Evolutionary conservation across 2,329 filamentous ascomycete species (phyloP), one percentile per base, ranked within the genome.

Genomic region (Fusarium camptoceras): DNA sequence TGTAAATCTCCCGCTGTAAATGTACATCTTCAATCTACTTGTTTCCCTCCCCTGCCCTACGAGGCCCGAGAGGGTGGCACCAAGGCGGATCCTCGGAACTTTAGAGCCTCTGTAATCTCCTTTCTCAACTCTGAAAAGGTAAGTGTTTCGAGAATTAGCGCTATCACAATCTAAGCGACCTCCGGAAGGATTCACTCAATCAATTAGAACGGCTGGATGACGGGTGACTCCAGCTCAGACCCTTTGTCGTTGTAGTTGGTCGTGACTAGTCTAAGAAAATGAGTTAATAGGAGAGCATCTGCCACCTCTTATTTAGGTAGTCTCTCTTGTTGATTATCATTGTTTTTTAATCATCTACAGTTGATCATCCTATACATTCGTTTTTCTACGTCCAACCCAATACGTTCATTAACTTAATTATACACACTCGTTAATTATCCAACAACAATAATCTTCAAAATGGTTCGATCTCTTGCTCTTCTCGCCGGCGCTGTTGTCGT

Each of bases 381-480:
- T 44, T 68, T 55, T 63, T 47, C 27, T 20, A 50, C 51, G 44
- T 61, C 37, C 55, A 58, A 65, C 61, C 54, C 25, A 25, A 37
- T 65, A 62, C 72, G 57, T 37, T 73, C 73, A 10, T 72, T 63
- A 64, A 31, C 54, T 72, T 63, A 22, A 22, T 72, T 55, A 28
- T 18, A 51, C n/a, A 49, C 59, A 57, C 57, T 60, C 67, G 28
- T 56, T 49, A 41, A 27, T 31, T 55, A 39, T 16, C 57, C 8
- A 25, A 50, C 22, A 31, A 16, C 9, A 22, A 46, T 8, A 25
- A n/a, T n/a, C 16, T 47, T 27, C 25, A 70, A 46, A 61, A 77
- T 78, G 75, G 57, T 59, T 50, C 75, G 73, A 46, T 71, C 72
- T 39, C 60, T 76, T 51, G 67, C 70, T 53, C 62, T 77, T 28